These are phyloP conservation scores for Geoglossum cookeanum DNA, from an alignment of 2,329 filamentous ascomycete genomes.

Conservation along the genomic window DNA sequence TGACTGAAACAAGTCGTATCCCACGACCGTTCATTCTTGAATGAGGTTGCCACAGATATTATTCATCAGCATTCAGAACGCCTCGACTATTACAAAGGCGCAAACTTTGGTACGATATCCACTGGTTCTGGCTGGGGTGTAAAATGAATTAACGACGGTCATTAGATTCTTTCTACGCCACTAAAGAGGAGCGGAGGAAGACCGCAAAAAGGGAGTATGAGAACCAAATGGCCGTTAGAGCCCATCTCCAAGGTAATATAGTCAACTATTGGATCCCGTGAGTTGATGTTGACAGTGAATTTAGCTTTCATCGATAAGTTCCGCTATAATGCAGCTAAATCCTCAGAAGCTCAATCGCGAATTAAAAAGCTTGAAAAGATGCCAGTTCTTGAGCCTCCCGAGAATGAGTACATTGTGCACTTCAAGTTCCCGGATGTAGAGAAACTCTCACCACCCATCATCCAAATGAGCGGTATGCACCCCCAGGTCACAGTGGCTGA, in stretches of 20 bases:
- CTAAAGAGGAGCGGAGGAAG: slow-evolving; percentile 92
- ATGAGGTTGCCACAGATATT: slow-evolving; percentile 98
- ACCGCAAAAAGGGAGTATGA: slow-evolving; percentile 94
- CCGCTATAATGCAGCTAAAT: slow-evolving; percentile 96
- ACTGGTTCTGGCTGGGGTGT: not conserved
- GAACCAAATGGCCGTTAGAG: slow-evolving; percentile 87
- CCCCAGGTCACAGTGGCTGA: too few species aligned
- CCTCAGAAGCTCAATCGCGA: slow-evolving; percentile 89
- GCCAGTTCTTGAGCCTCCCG: slow-evolving; percentile 76
- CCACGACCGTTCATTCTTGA: slow-evolving; percentile 97
- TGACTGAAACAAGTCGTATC: slow-evolving; percentile 46
- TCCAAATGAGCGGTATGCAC: slow-evolving; percentile 59
- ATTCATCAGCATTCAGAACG: slow-evolving; percentile 95
- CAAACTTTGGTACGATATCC: slow-evolving; percentile 50
- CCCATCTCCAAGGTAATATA: slow-evolving; percentile 55
- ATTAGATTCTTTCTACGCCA: slow-evolving; percentile 79
- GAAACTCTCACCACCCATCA: slow-evolving; percentile 90
- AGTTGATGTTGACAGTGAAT: slow-evolving; percentile 1
- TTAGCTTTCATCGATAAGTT: slow-evolving; percentile 95
- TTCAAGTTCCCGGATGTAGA: slow-evolving; percentile 97
- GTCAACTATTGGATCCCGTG: not conserved
- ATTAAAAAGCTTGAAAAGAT: slow-evolving; percentile 99
- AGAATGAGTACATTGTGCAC: slow-evolving; percentile 86
- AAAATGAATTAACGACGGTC: not conserved
- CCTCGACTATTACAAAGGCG: slow-evolving; percentile 94